These are phyloP conservation scores for Schizophyllum amplum DNA, from an alignment of 1,284 basidiomycete species.

Conservation along the genomic window DNA sequence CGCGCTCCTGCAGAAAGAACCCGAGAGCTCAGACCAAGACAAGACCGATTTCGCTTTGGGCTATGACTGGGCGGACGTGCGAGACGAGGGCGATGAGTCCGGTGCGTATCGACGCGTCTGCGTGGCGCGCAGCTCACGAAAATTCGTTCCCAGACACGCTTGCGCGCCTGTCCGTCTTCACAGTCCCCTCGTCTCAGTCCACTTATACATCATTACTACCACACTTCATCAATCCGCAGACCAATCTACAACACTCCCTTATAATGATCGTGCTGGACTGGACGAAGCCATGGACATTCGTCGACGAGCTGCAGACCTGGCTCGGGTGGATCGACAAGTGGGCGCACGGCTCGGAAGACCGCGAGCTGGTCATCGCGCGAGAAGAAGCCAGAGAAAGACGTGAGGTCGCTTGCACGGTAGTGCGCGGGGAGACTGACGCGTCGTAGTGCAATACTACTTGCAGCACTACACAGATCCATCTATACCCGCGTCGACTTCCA, in stretches of 20 bases:
- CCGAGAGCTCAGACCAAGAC: constrained; percentile 47
- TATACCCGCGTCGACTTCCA: constrained; percentile 44
- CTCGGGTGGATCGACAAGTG: constrained; percentile 78
- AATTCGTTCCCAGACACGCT: constrained; percentile 55
- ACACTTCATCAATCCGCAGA: constrained; percentile 70
- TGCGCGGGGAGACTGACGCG: constrained; percentile 4
- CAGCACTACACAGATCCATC: constrained; percentile 87
- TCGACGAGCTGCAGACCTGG: constrained; percentile 86
- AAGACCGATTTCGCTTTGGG: constrained; percentile 75
- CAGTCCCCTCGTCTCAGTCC: constrained; percentile 72
- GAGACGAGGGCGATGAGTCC: constrained; percentile 83
- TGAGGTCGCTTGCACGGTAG: constrained; percentile 33
- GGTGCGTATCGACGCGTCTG: constrained; percentile 18
- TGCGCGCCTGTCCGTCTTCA: constrained; percentile 83
- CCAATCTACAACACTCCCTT: constrained; percentile 69
- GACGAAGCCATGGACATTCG: constrained; percentile 88
- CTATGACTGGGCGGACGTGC: constrained; percentile 81
- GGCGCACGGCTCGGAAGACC: constrained; percentile 54
- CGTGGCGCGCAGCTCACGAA: constrained; percentile 6
- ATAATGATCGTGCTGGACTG: constrained; percentile 91
- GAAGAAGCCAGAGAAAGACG: constrained; percentile 80
- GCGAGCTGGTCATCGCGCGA: constrained; percentile 56
- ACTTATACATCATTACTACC: constrained; percentile 76
- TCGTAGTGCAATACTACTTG: constrained; percentile 75
- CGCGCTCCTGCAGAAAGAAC: constrained; percentile 58